These are phyloP conservation scores for Phyllosticta capitalensis DNA, from an alignment of 2,329 filamentous ascomycete species.

Conservation along the genomic window DNA sequence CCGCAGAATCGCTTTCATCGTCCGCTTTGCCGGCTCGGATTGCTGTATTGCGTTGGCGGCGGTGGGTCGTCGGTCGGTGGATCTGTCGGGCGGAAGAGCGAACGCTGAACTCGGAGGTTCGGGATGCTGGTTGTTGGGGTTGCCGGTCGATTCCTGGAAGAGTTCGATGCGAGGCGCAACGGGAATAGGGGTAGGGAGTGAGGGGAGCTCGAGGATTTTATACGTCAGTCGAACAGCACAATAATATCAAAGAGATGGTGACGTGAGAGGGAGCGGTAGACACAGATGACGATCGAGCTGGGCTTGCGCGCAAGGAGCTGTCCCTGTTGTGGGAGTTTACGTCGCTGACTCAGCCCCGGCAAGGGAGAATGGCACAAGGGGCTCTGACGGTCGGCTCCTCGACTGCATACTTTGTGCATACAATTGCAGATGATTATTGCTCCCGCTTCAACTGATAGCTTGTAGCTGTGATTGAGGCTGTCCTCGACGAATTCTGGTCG, in stretches of 20 bases:
- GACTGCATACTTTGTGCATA: too few species aligned
- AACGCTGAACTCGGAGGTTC: too few species aligned
- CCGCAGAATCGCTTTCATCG: not conserved
- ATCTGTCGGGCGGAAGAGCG: not conserved
- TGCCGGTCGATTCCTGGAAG: not conserved
- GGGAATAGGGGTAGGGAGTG: not conserved
- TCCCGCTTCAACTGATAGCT: too few species aligned
- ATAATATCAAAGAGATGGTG: not conserved
- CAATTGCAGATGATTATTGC: too few species aligned
- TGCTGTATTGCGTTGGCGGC: not conserved
- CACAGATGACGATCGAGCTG: not conserved
- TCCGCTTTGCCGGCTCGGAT: not conserved
- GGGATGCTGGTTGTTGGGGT: not conserved
- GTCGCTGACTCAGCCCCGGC: not conserved
- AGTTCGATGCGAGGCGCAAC: not conserved
- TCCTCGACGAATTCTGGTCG: too few species aligned
- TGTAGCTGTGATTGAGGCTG: too few species aligned
- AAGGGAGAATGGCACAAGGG: not conserved
- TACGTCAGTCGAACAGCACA: not conserved
- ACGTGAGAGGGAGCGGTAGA: not conserved
- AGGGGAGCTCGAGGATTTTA: not conserved
- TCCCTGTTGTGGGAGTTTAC: not conserved
- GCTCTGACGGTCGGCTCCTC: too few species aligned
- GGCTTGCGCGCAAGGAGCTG: not conserved
- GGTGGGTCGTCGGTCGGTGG: not conserved